phyloP scores from a whole-genome alignment of 1,139 yeast species.

The Yamadazyma spencermartinsiae region DNA sequence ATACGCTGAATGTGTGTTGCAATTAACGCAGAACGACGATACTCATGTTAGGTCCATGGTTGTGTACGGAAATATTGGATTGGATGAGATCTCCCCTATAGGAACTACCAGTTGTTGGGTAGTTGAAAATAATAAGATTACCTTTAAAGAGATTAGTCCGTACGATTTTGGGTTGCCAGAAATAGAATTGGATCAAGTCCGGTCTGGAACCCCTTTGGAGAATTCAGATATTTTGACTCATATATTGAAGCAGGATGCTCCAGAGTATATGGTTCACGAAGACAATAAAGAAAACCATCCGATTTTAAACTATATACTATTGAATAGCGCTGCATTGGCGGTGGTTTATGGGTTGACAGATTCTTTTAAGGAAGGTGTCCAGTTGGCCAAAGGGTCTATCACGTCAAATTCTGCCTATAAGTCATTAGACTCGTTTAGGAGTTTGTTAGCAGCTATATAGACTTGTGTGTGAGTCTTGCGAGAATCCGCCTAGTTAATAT shows the following conservation, averaged over 20 bases:
- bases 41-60: conserved; percentile 66
- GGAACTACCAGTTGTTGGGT: conserved; percentile 83
- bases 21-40: conserved; percentile 45
- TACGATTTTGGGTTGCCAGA: conserved; percentile 78
- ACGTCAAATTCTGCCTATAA: conserved; percentile 61
- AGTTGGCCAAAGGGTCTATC: conserved; percentile 68
- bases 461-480: too few species aligned
- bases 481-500: too few species aligned
- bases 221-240: conserved; percentile 68
- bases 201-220: conserved; percentile 83
- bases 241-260: conserved; percentile 55
- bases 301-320: conserved; percentile 77
- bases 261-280: conserved; percentile 35
- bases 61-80: conserved; percentile 87
- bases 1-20: conserved; percentile 77
- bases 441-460: too few species aligned
- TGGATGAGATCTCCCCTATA: conserved; percentile 90
- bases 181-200: conserved; percentile 65
- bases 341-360: conserved; percentile 69
- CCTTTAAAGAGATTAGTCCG: conserved; percentile 48
- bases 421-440: conserved; percentile 59
- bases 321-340: conserved; percentile 87
- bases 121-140: conserved; percentile 49
- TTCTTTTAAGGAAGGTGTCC: conserved; percentile 77
- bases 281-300: conserved; percentile 48